These are phyloP conservation scores for Nepenthes mirabilis DNA, from an alignment of 148 eudicot genomes.

Conservation along the genomic window DNA sequence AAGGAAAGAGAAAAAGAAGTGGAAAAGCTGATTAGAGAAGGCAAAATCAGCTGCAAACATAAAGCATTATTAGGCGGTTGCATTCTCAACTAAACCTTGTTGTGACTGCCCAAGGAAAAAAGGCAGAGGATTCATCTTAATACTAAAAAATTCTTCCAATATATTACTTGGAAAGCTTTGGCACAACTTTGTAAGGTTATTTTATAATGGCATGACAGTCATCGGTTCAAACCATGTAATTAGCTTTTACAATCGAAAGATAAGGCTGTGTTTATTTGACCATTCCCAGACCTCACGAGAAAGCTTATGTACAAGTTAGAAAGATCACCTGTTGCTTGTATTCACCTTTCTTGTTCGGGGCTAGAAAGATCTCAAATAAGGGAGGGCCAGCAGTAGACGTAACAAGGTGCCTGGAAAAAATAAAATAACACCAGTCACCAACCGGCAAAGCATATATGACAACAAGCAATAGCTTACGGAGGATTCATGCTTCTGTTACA, in stretches of 20 bases:
- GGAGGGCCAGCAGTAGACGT: constrained; percentile 71
- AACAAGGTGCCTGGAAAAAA: constrained; percentile 79
- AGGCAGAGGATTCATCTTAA: too few species aligned
- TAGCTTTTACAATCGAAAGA: too few species aligned
- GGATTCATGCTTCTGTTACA: not conserved
- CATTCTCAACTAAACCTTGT: too few species aligned
- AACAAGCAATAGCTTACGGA: not conserved
- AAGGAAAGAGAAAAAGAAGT: not conserved
- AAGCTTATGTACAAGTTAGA: constrained; percentile 6
- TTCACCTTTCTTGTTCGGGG: constrained; percentile 52
- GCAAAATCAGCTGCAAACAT: not conserved
- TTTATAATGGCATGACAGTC: too few species aligned
- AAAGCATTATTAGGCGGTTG: too few species aligned
- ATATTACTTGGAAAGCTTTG: too few species aligned
- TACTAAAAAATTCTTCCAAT: too few species aligned
- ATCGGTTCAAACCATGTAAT: too few species aligned
- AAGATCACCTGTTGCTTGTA: constrained; percentile 74
- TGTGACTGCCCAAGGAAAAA: too few species aligned
- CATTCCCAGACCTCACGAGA: not conserved
- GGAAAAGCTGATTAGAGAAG: not conserved
- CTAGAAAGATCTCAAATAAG: constrained; percentile 81
- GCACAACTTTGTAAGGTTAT: too few species aligned
- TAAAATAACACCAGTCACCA: constrained; percentile 1
- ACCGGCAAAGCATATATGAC: not conserved
- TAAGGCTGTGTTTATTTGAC: too few species aligned